Evolutionary conservation across 495 filamentous ascomycete genomes (phyloP).

Genomic region (Aspergillus olivimuriae): DNA sequence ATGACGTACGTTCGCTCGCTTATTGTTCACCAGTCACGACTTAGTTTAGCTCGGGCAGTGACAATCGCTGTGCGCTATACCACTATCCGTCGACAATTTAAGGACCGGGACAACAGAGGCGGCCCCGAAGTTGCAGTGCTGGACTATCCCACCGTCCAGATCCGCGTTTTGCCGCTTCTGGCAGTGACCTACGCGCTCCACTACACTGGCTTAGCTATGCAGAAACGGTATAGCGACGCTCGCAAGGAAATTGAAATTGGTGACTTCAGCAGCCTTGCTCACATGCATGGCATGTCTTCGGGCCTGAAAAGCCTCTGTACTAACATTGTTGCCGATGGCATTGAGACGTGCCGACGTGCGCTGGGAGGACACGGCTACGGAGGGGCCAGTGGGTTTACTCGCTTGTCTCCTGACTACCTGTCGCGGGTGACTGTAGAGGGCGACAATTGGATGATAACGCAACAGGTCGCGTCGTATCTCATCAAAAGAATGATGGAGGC

Average conservation of each 20-base stretch:
- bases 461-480: constrained; percentile 29
- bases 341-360: constrained; percentile 3
- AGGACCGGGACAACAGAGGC: constrained; percentile 31
- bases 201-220: constrained; percentile 41
- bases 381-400: constrained; percentile 25
- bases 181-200: constrained; percentile 45
- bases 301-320: not conserved
- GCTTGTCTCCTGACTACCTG: constrained; percentile 25
- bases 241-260: not conserved
- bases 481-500: too few species aligned
- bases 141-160: constrained; percentile 45
- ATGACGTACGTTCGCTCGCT: constrained; percentile 40
- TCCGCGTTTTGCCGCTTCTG: constrained; percentile 40
- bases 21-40: constrained; percentile 41
- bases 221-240: not conserved
- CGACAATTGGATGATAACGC: constrained; percentile 38
- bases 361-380: constrained; percentile 36
- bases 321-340: not conserved
- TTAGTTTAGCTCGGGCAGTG: constrained; percentile 41
- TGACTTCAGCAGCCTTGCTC: not conserved
- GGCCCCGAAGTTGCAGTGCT: constrained; percentile 36
- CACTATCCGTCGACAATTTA: constrained; percentile 38
- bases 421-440: constrained; percentile 34
- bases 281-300: not conserved
- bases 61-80: constrained; percentile 43